Percentiles rank a stretch among this genome's conserved stretches.
These are phyloP conservation scores for Oenanthe javanica DNA, from an alignment of 140 eudicot genomes.

Conservation along the genomic window DNA sequence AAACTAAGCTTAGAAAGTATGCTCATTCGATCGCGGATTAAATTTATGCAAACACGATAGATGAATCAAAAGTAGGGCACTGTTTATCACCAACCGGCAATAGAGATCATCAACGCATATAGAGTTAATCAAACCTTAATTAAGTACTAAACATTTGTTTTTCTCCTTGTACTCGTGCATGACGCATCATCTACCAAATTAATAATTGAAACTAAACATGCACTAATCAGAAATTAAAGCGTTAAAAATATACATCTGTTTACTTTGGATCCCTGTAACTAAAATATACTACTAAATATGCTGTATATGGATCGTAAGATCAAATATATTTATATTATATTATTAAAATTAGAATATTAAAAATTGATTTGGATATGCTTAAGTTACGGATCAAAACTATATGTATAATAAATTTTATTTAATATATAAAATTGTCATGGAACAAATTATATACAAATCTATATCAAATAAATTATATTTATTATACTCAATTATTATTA, in stretches of 20 bases:
- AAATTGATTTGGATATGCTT: too few relatives aligned
- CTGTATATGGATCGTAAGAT: too few relatives aligned
- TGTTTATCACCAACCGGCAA: constrained; percentile 1
- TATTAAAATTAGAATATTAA: too few relatives aligned
- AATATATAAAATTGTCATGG: too few relatives aligned
- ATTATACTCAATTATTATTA: too few relatives aligned
- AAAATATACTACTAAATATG: too few relatives aligned
- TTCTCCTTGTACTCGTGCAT: constrained; percentile 1
- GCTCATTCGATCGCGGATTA: neutral
- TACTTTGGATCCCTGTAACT: neutral
- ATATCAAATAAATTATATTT: too few relatives aligned
- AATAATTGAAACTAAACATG: neutral
- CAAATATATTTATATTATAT: too few relatives aligned
- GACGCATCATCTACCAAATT: neutral
- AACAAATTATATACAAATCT: too few relatives aligned
- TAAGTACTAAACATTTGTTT: neutral
- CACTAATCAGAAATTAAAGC: neutral
- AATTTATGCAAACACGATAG: neutral
- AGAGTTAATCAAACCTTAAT: neutral
- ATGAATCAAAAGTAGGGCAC: neutral
- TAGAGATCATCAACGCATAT: neutral
- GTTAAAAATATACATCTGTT: neutral
- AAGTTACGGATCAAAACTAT: too few relatives aligned
- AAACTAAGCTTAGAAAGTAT: neutral
- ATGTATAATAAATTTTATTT: too few relatives aligned